Evolutionary conservation across 2,329 filamentous ascomycete species (phyloP), one percentile per base, ranked within the genome.

Genomic region (Cercospora sp.): DNA sequence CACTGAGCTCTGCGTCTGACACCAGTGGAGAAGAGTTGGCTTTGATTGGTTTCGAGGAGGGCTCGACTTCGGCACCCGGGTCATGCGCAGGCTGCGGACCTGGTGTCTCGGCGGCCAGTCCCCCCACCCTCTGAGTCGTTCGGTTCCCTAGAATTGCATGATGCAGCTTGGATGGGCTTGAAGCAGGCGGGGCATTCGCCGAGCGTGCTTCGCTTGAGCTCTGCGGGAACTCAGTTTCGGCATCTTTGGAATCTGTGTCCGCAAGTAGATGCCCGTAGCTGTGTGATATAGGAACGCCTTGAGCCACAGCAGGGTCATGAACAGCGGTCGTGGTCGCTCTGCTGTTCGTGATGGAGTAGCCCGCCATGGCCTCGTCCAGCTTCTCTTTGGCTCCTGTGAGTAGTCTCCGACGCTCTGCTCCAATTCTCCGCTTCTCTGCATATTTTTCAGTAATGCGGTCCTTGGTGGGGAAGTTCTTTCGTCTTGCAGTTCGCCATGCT

Each of bases 401-500:
- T 71, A 82, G 60, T 73, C 77, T 63, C 74, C 75, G 40, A 74
- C 77, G 71, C 69, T 79, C 76, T 10, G 71, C 72, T 7, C 76
- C 77, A 12, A 77, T 70, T 9, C 72, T 66, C 16, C 73, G 69
- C 26, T 73, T 74, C 69, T 79, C 72, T 7, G 70, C 70, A 24
- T 73, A 71, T 73, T 71, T 91, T 71, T 87, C 87, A 69, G 88
- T 85, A 70, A 89, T 82, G 65, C 91, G 89, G 68, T 88, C 87
- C 77, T 88, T 87, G 2, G 94, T 97, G 1, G 94, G 94, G 77
- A 88, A 98, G 62, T 90, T 89, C 72, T 88, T 90, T 77, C 86
- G 90, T 68, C 94, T 88, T 79, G 97, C 93, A 61, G 88, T 88
- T 70, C 96, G 88, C 88, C 93, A 98, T 6, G 88, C 87, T 26